Conservation (phyloP, 2,329 filamentous ascomycete genomes). For the Tolypocladium amazonense region DNA sequence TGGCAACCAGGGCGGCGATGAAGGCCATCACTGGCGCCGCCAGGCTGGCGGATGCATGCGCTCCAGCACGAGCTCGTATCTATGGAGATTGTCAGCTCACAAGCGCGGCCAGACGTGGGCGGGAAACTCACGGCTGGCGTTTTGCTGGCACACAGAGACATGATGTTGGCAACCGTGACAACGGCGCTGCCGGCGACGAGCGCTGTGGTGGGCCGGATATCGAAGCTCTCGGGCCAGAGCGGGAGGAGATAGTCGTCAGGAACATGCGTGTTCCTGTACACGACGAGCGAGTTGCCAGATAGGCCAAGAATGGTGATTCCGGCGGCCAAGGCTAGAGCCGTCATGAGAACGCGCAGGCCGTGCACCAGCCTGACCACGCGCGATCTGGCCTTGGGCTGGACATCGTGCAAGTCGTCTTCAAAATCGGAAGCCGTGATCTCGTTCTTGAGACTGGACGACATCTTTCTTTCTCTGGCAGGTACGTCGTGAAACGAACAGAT, state of each 20-base stretch:
- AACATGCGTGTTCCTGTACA: slow-evolving; percentile 44
- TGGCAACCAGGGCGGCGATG: slow-evolving; percentile 35
- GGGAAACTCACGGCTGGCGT: slow-evolving; percentile 34
- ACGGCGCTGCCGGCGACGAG: slow-evolving; percentile 41
- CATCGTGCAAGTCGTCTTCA: slow-evolving; percentile 31
- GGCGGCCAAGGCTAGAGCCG: slow-evolving; percentile 36
- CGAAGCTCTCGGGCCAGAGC: slow-evolving; percentile 47
- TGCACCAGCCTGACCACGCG: slow-evolving; percentile 30
- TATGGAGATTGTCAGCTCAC: slow-evolving; percentile 1
- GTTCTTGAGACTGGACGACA: slow-evolving; percentile 24
- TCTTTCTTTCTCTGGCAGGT: slow-evolving; percentile 2
- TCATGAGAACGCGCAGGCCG: slow-evolving; percentile 34
- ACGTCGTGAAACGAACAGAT: not conserved
- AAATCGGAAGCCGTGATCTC: slow-evolving; percentile 34
- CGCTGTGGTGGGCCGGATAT: slow-evolving; percentile 44
- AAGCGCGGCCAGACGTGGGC: not conserved
- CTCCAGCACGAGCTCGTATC: slow-evolving; percentile 9
- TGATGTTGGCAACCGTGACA: slow-evolving; percentile 34
- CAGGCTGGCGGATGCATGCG: slow-evolving; percentile 12
- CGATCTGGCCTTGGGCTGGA: slow-evolving; percentile 24
- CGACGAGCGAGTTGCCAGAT: slow-evolving; percentile 40
- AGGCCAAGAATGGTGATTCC: slow-evolving; percentile 43
- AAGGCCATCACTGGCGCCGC: slow-evolving; percentile 18
- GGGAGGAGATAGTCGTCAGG: slow-evolving; percentile 36
- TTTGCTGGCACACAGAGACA: slow-evolving; percentile 38